These are phyloP conservation scores for Boletus speciosus DNA, from an alignment of 768 basidiomycete species.

Conservation along the genomic window DNA sequence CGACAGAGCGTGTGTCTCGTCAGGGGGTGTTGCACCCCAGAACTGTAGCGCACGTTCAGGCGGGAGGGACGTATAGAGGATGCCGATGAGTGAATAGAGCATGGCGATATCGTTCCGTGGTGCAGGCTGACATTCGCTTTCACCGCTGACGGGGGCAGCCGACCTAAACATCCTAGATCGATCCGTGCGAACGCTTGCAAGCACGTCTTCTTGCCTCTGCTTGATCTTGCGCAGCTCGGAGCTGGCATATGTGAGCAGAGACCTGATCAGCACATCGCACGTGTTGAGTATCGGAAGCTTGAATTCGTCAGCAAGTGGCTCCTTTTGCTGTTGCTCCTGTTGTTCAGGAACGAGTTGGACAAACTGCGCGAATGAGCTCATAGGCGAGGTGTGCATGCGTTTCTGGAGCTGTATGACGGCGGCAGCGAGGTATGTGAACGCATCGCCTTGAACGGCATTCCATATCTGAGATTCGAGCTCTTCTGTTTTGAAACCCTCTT, in stretches of 20 bases:
- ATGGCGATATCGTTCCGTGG: conserved; percentile 84
- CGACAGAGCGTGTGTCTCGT: conserved; percentile 38
- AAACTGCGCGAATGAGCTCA: conserved; percentile 38
- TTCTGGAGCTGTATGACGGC: conserved; percentile 56
- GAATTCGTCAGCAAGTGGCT: conserved; percentile 41
- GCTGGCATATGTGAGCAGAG: conserved; percentile 70
- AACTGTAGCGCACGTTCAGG: conserved; percentile 79
- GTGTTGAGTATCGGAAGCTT: conserved; percentile 55
- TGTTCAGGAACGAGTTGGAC: conserved; percentile 36
- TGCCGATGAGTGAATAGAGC: conserved; percentile 78
- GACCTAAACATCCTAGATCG: conserved; percentile 52
- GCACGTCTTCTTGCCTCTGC: conserved; percentile 83
- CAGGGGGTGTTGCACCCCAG: conserved; percentile 66
- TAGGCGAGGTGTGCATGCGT: conserved; percentile 29
- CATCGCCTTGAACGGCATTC: conserved; percentile 80
- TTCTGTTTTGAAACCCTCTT: conserved; percentile 67
- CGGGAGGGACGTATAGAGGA: conserved; percentile 72
- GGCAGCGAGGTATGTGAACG: conserved; percentile 68
- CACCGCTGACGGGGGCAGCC: conserved; percentile 40
- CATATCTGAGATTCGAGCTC: conserved; percentile 79
- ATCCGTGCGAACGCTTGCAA: conserved; percentile 64
- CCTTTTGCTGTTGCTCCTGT: conserved; percentile 34
- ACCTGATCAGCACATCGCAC: conserved; percentile 70
- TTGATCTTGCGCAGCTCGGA: conserved; percentile 84
- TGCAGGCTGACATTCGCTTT: conserved; percentile 40